Base-by-base conservation (phyloP, 805 yeast genomes). In the Starmerella floris region DNA sequence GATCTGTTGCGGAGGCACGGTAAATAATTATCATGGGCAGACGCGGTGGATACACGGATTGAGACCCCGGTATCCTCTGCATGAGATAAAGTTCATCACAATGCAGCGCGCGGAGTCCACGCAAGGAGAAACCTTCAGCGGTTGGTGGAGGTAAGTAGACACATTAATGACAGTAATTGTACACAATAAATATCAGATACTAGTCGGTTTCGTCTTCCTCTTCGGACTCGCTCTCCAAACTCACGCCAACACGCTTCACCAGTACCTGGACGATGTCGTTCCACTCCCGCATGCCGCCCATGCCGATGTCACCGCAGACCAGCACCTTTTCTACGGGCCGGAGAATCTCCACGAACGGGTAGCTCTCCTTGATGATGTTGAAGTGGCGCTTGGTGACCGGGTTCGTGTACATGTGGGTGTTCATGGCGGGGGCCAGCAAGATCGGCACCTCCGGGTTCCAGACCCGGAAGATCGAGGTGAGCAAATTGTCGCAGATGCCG, bases 261-360 rank as follows among this genome's bases (percentile, higher is more conserved):
- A 85, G 67, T 50, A 77, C 76, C 57, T 84, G 94, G n/a, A 85
- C 95, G 51, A 91, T 78, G 56, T 87, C 96, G 51, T 83, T 78
- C 76, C 93, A 84, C 57, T 91, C 97, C 72, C 88, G 77, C 98
- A 88, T 88, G 40, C 97, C 98, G 34, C 98, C 98, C 85, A 88
- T 80, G 13, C 97, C 97, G 43, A 88, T 85, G 58, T 91, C 97
- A 48, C 98, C 97, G 66, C 91, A 84, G 23, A 83, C 83, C 58
- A 82, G 73, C 8, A 88, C 94, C 61, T 88, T 88, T 58, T 88
- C 98, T n/a, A 85, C 84, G 0, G 98, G 98, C 62, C 76, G 79
- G 54, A 91, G 70, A 13, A 88, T 76, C 50, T 84, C 91, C 40
- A 88, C 78, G 82, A 87, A 87, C n/a, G 87, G 83, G 81, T 83